Evolutionary conservation across 805 yeast species (phyloP).

Genomic region (Cyberlindnera bimundalis): DNA sequence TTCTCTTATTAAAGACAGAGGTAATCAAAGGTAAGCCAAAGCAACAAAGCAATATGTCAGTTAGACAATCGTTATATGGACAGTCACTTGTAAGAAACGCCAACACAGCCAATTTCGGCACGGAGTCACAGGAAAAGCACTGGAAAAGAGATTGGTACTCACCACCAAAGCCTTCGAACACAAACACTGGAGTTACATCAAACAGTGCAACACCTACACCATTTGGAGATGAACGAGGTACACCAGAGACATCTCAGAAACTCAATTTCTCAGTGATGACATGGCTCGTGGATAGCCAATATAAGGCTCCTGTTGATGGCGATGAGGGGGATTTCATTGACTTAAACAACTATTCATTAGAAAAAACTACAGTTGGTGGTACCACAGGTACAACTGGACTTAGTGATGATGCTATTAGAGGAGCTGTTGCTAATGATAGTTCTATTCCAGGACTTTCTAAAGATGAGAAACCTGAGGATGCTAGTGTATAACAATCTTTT

Average conservation of each 20-base stretch:
- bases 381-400: slow-evolving; percentile 26
- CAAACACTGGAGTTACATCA: slow-evolving; percentile 8
- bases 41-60: no score
- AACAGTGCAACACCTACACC: slow-evolving; percentile 23
- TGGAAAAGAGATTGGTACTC: slow-evolving; percentile 30
- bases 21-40: not conserved
- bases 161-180: slow-evolving; percentile 15
- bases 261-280: slow-evolving; percentile 30
- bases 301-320: slow-evolving; percentile 30
- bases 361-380: slow-evolving; percentile 14
- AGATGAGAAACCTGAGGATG: not conserved
- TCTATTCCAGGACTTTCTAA: slow-evolving; percentile 44
- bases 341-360: slow-evolving; percentile 35
- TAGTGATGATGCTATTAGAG: slow-evolving; percentile 48
- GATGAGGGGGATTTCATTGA: slow-evolving; percentile 44
- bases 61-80: slow-evolving; percentile 25
- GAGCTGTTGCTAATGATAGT: slow-evolving; percentile 48
- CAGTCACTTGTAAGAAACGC: slow-evolving; percentile 30
- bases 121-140: slow-evolving; percentile 23
- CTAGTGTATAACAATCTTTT: not conserved
- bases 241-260: slow-evolving; percentile 15
- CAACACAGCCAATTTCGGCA: slow-evolving; percentile 16
- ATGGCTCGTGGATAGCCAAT: slow-evolving; percentile 29
- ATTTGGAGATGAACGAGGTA: slow-evolving; percentile 25
- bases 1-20: no score